A percentile compares a stretch with the other conserved stretches of the same genome.
These are phyloP conservation scores for Sporothrix brasiliensis DNA, from an alignment of 2,329 filamentous ascomycete genomes.

Conservation along the genomic window DNA sequence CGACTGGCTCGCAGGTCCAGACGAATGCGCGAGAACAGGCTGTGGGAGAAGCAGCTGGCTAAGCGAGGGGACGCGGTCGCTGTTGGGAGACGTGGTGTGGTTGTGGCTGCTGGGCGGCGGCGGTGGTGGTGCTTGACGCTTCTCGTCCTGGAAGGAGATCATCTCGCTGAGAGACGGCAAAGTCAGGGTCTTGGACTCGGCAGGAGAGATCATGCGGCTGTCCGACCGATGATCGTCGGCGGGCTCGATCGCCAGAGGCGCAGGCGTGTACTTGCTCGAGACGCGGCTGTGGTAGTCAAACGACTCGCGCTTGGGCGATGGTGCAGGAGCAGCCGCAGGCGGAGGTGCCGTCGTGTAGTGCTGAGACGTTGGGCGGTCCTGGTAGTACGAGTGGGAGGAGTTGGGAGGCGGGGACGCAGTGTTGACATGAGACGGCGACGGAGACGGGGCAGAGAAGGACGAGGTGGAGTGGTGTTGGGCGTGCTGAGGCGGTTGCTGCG, in stretches of 20 bases:
- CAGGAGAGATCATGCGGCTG: conserved; percentile 22
- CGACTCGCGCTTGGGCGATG: conserved; percentile 33
- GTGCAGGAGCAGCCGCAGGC: background rate
- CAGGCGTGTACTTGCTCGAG: conserved; percentile 30
- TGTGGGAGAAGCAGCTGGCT: conserved; percentile 35
- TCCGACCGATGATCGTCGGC: conserved; percentile 12
- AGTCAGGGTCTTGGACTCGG: conserved; percentile 32
- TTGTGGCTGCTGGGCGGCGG: conserved; percentile 11
- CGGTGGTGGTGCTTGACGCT: conserved; percentile 17
- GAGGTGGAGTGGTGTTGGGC: conserved; percentile 31
- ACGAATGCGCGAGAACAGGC: conserved; percentile 26
- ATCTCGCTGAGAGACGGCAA: conserved; percentile 37
- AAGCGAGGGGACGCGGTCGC: conserved; percentile 35
- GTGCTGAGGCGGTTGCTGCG: conserved; percentile 28
- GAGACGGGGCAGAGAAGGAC: conserved; percentile 32
- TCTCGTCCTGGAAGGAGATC: conserved; percentile 33
- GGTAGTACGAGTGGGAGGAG: conserved; percentile 35
- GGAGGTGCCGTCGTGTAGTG: conserved; percentile 38
- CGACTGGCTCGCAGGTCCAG: background rate
- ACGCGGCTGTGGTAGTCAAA: conserved; percentile 34
- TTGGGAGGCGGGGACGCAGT: conserved; percentile 7
- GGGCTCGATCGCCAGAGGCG: conserved; percentile 30
- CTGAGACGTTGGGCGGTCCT: conserved; percentile 42
- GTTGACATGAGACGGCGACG: conserved; percentile 22
- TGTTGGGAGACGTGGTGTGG: conserved; percentile 24